Base-by-base conservation (phyloP, 2,329 filamentous ascomycete genomes). In the Epichloe coenophiala region DNA sequence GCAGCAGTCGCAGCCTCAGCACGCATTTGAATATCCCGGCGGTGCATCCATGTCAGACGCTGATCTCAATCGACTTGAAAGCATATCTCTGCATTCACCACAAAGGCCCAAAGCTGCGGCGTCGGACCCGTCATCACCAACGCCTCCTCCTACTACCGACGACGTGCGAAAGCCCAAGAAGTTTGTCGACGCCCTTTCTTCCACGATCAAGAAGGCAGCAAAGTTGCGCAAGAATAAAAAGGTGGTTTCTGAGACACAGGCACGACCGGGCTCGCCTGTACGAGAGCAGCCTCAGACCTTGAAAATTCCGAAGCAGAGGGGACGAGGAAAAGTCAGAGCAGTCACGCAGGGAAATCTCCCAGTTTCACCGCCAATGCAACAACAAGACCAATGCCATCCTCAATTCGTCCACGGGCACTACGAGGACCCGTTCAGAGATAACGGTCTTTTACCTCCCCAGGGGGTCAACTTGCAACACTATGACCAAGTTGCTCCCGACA, bases 21-120 rank as follows among this genome's bases (percentile, higher is more conserved):
- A 59, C 17, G 57, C 11, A 21, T 52, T 57, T 36, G 54, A 57
- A 5, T 54, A 57, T 47, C 53, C 64, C 12, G 62, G 62, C 39
- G 62, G 62, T 13, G 66, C 61, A 23, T 71, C 69, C 51, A 70
- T 74, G 60, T 74, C 71, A 3, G 71, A 75, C 53, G 69, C 70
- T 38, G 71, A 74, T 56, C 62, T 75, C n/a, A 64, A 71, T 8
- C 63, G 66, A 33, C 63, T 75, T 3, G 70, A 73, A 55, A 68
- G 68, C n/a, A 73, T 75, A 54, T 70, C 70, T n/a, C 56, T 74
- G 27, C 66, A 67, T 51, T 68, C 66, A 8, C 65, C 67, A 21
- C 62, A 64, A 50, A 60, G 60, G 44, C 55, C 45, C 17, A 40
- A 39, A 40, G 55, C 54, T 47, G 58, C 61, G 44, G 55, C 43